Evolutionary conservation across 768 basidiomycete species (phyloP).

Genomic region (Scleroderma citrinum): DNA sequence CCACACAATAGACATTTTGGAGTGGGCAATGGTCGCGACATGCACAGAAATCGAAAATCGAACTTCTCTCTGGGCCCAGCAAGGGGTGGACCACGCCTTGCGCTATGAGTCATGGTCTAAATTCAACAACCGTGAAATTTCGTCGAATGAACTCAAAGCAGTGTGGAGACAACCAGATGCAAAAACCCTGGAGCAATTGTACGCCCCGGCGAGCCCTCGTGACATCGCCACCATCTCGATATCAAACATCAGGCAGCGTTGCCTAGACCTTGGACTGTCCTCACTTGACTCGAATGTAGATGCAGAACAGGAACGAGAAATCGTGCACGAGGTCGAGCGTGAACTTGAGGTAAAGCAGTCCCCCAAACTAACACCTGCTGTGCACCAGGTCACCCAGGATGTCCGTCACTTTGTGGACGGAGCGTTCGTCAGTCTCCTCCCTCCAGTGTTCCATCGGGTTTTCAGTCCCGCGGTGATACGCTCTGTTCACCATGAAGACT

Average conservation of each 20-base stretch:
- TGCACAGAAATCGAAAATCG: constrained; percentile 36
- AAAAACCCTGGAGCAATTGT: constrained; percentile 32
- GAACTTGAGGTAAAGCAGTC: constrained; percentile 37
- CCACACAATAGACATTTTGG: constrained; percentile 30
- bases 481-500: constrained; percentile 11
- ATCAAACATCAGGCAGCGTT: constrained; percentile 10
- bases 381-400: constrained; percentile 17
- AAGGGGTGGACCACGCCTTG: constrained; percentile 19
- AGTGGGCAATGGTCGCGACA: constrained; percentile 42
- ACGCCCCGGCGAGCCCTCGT: constrained; percentile 5
- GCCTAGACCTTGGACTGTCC: constrained; percentile 11
- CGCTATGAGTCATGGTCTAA: constrained; percentile 14
- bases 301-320: constrained; percentile 49
- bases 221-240: neutral
- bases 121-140: neutral
- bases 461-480: constrained; percentile 6
- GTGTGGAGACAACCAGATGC: constrained; percentile 39
- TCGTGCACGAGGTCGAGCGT: constrained; percentile 38
- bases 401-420: constrained; percentile 23
- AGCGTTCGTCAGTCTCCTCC: constrained; percentile 14
- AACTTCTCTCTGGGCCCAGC: constrained; percentile 38
- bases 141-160: neutral
- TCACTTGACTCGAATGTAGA: constrained; percentile 23
- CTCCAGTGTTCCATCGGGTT: constrained; percentile 6
- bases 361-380: constrained; percentile 15